Evolutionary conservation across 352 stramenopile genomes (phyloP), one percentile per base, ranked within the genome.

Genomic region (Globisporangium ultimum): DNA sequence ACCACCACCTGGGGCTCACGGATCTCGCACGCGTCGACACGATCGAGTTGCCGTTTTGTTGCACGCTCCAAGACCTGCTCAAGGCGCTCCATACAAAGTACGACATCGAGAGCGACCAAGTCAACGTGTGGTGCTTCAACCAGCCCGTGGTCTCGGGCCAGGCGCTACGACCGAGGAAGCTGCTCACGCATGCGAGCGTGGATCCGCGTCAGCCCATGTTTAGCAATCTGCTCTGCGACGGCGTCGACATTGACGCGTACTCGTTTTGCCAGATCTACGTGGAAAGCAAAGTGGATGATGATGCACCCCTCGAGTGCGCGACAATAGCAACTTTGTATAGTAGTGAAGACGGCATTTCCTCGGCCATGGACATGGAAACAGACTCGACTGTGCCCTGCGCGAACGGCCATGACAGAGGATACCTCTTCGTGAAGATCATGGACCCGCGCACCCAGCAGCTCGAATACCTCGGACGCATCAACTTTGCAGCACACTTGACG

Each of bases 221-320:
- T 63, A 80, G 82, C 13, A 73, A 78, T 38, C 49, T 89, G 54
- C 74, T 93, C 6, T 79, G 72, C 47, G 84, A 93, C 45, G 84
- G 84, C 38, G 76, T 89, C 20, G 84, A 93, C 63, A 89, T 93
- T 53, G 84, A 92, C 51, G 82, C 84, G 7, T 93, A 93, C 68
- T 92, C 82, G 42, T 85, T 87, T 61, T 89, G 80, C 49, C 72
- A 91, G 54, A 74, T 91, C 28, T 91, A 91, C 61, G 66, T 92
- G 12, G 80, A 94, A 48, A 68, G 57, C 43, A 68, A 61, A 14
- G 57, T 58, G 10, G 43, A 64, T 15, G 71, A 84, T 34, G 68
- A 80, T 48, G 48, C 59, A 15, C 55, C 60, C 9, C 48, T 89
- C 18, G 71, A 89, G 49, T 42, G 21, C 11, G 53, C 58, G 1